phyloP scores from a whole-genome alignment of 1,284 basidiomycete genomes.

The Heterobasidion irregulare region DNA sequence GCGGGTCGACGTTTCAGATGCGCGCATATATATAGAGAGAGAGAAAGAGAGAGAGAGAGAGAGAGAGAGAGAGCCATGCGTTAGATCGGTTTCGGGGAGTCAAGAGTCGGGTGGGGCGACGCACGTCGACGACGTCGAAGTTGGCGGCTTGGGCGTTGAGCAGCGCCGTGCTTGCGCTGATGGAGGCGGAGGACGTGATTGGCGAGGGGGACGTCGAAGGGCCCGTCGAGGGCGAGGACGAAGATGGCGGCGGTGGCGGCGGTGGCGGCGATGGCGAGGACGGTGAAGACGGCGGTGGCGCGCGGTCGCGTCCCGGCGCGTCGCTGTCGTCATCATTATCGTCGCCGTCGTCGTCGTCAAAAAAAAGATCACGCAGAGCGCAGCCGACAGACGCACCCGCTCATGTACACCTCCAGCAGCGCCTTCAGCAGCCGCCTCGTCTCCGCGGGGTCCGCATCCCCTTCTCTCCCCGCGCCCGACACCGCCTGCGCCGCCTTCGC shows the following conservation, averaged over 20 bases:
- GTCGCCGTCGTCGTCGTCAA: neutral
- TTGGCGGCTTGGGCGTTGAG: constrained; percentile 76
- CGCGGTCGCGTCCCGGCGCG: neutral
- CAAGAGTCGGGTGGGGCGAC: too few species aligned
- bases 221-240: constrained; percentile 47
- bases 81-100: too few species aligned
- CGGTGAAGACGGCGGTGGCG: neutral
- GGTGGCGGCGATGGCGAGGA: too few species aligned
- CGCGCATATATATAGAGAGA: too few species aligned
- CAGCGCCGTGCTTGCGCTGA: constrained; percentile 53
- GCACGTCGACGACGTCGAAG: constrained; percentile 70
- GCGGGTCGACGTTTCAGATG: too few species aligned
- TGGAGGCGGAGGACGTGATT: neutral
- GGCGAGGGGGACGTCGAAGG: constrained; percentile 44
- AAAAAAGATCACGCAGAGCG: neutral
- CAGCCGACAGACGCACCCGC: constrained; percentile 39
- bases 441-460: constrained; percentile 34
- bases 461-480: constrained; percentile 26
- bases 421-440: constrained; percentile 58
- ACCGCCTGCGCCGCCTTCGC: constrained; percentile 14
- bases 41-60: too few species aligned
- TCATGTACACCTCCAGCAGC: constrained; percentile 78
- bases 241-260: too few species aligned
- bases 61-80: too few species aligned
- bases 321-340: neutral